Percentiles rank a stretch among this genome's conserved stretches.
Evolutionary conservation across 1,284 basidiomycete genomes (phyloP).

Genomic region (Irpex sp.): DNA sequence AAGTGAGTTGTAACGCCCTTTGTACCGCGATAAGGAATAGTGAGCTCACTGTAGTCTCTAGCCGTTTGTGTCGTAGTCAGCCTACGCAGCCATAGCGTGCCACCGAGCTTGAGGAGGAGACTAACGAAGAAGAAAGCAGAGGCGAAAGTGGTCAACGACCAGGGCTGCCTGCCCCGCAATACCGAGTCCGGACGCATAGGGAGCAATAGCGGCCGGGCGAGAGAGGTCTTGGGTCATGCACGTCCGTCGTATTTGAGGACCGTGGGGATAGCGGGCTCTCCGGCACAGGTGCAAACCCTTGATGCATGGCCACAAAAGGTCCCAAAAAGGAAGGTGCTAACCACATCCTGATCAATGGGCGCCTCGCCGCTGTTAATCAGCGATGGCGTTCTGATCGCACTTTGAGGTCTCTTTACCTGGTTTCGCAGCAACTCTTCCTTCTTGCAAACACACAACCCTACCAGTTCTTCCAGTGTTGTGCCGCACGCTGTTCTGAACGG

Average conservation of each 20-base stretch:
- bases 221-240: background rate
- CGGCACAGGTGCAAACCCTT: background rate
- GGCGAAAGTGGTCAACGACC: background rate
- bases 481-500: background rate
- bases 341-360: background rate
- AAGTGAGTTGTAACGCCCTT: background rate
- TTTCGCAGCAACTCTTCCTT: background rate
- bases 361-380: background rate
- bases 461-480: background rate
- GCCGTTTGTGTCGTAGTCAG: background rate
- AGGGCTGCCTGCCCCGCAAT: background rate
- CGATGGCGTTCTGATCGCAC: background rate
- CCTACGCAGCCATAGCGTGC: conserved; percentile 6
- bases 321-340: background rate
- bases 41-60: conserved; percentile 2
- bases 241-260: background rate
- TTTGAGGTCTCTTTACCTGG: background rate
- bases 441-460: background rate
- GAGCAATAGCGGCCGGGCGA: background rate
- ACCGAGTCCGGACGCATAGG: background rate
- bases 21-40: background rate
- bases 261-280: background rate
- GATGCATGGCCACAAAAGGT: background rate
- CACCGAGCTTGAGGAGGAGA: conserved; percentile 8
- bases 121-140: conserved; percentile 4